Evolutionary conservation across 306 rosid genomes (phyloP).

Genomic region (Dalbergia cultrata): DNA sequence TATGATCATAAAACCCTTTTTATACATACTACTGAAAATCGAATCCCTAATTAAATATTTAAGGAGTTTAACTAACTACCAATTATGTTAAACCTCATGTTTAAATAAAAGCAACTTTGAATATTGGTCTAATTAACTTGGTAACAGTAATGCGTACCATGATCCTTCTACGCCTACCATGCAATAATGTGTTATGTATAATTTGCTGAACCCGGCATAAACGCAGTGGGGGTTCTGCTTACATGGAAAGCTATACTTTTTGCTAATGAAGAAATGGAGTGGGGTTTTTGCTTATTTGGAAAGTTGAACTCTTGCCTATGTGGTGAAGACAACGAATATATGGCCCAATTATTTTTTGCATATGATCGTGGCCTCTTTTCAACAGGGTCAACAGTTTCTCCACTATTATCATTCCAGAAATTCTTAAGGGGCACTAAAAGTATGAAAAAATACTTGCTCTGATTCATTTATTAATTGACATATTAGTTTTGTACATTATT

Average conservation of each 20-base stretch:
- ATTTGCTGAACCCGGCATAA: slow-evolving; percentile 39
- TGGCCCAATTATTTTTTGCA: slow-evolving; percentile 42
- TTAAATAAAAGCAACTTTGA: slow-evolving; percentile 34
- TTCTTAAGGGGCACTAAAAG: too few relatives aligned
- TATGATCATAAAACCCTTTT: too few relatives aligned
- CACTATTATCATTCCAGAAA: slow-evolving; percentile 52
- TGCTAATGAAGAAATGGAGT: slow-evolving; percentile 29
- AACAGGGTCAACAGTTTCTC: slow-evolving; percentile 55
- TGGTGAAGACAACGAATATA: slow-evolving; percentile 40
- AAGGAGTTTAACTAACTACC: too few relatives aligned
- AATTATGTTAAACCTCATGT: too few relatives aligned
- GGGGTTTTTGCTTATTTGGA: slow-evolving; percentile 56
- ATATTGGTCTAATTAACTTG: slow-evolving; percentile 5
- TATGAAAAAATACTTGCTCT: too few relatives aligned
- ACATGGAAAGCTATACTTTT: slow-evolving; percentile 51
- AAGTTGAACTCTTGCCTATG: slow-evolving; percentile 40
- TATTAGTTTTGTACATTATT: too few relatives aligned
- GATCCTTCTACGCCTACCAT: slow-evolving; percentile 17
- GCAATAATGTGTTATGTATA: slow-evolving; percentile 49
- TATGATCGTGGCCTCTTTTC: slow-evolving; percentile 43
- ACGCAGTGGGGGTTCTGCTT: slow-evolving; percentile 52
- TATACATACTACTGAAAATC: too few relatives aligned
- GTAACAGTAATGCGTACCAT: slow-evolving; percentile 35
- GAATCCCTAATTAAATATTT: too few relatives aligned
- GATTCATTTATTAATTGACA: too few relatives aligned